These are phyloP conservation scores for Tolypocladium sp. DNA, from an alignment of 2,329 filamentous ascomycete genomes.

Conservation along the genomic window DNA sequence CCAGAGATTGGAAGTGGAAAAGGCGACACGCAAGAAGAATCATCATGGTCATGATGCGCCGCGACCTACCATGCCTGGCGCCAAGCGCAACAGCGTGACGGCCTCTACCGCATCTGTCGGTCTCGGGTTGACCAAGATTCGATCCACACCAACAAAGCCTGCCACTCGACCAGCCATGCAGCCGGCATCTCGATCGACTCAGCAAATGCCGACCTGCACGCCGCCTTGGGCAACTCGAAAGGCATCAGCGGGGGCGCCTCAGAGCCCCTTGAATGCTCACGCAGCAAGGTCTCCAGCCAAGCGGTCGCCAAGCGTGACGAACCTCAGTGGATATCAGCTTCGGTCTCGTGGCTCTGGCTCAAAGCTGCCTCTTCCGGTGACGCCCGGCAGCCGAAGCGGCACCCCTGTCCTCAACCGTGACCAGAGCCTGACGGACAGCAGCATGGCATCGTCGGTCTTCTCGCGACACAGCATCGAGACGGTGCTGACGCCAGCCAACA, in stretches of 20 bases:
- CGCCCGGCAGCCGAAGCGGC: slow-evolving; percentile 21
- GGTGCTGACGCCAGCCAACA: slow-evolving; percentile 19
- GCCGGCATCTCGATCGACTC: neutral
- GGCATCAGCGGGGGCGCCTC: neutral
- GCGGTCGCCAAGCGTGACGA: slow-evolving; percentile 16
- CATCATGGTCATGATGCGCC: slow-evolving; percentile 5
- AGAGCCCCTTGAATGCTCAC: neutral
- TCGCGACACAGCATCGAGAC: slow-evolving; percentile 26
- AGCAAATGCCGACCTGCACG: neutral
- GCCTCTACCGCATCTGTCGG: slow-evolving; percentile 1
- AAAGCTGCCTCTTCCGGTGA: slow-evolving; percentile 27
- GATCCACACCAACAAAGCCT: slow-evolving; percentile 14
- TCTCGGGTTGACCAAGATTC: slow-evolving; percentile 11
- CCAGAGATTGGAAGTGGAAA: slow-evolving; percentile 17
- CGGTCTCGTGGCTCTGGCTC: slow-evolving; percentile 27
- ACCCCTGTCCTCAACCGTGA: slow-evolving; percentile 26
- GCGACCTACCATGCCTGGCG: slow-evolving; percentile 5
- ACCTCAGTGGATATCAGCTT: slow-evolving; percentile 16
- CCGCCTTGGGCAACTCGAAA: slow-evolving; percentile 1
- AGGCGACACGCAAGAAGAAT: slow-evolving; percentile 11
- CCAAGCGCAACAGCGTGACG: neutral
- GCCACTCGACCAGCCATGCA: slow-evolving; percentile 6
- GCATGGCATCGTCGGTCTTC: slow-evolving; percentile 32
- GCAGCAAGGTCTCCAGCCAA: slow-evolving; percentile 2
- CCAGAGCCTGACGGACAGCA: slow-evolving; percentile 31